Base-by-base conservation (phyloP, 1,284 basidiomycete species). In the Boletus coffeatus region DNA sequence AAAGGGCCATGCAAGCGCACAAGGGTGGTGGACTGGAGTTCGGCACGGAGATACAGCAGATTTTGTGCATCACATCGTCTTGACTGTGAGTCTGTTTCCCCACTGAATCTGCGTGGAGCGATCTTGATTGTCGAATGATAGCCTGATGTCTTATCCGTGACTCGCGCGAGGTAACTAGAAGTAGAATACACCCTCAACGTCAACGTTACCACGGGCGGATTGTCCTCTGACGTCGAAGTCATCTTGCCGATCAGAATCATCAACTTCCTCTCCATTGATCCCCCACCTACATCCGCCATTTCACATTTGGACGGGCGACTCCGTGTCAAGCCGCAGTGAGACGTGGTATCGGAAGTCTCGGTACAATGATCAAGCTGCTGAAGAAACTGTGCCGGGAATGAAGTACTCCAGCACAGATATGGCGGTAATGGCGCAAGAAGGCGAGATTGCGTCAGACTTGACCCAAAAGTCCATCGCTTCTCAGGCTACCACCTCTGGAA, bases 211-310 rank as follows among this genome's bases (percentile, higher is more conserved):
- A 79, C 82, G 2, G 87, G 87, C 16, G 80, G 85, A 2, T 79
- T 94, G 58, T 80, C 83, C 2, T 80, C 88, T 4, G 87, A 90
- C 63, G 76, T 90, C 29, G 80, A 82, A 50, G 87, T 89, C 55
- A 83, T 83, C 37, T 75, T 94, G 11, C 93, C 93, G 0, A 76
- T 94, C 64, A 79, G 82, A 11, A 84, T 94, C 70, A 25, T 25
- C 25, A 25, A 25, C 25, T 25, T 25, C 25, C 25, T 25, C 25
- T 25, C 25, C 25, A 25, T 25, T 64, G 92, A 94, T 71, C 90
- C 91, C 34, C 87, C 88, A 16, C 85, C 88, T 25, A 78, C 73
- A 43, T 70, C 69, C 9, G 67, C 75, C 10, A 65, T 76, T 29
- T 65, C 73, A 60, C 71, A 73, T 4, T 41, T 68, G 48, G 64